A percentile compares a stretch with the other conserved stretches of the same genome.
These are phyloP conservation scores for Zopfochytrium polystomum DNA, from an alignment of 371 early-diverging fungal genomes.

Conservation along the genomic window DNA sequence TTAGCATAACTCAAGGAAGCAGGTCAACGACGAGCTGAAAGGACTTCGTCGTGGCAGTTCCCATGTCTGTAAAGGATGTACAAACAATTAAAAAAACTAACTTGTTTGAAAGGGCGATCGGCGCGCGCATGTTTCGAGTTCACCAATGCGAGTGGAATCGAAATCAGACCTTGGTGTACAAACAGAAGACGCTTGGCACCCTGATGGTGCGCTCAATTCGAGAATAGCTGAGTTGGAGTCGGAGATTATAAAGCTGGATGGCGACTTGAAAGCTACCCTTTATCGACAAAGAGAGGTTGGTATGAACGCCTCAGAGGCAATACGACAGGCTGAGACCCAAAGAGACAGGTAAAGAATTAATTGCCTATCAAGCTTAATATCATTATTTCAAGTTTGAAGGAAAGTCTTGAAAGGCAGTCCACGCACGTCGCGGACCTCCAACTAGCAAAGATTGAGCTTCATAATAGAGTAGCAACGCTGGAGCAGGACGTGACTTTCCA, in stretches of 20 bases:
- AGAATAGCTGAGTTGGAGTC: slow-evolving; percentile 23
- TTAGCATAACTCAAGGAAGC: slow-evolving; percentile 1
- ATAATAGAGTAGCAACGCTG: slow-evolving; percentile 8
- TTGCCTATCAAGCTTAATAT: not conserved
- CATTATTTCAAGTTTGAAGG: not conserved
- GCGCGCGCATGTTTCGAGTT: no score
- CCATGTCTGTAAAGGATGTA: no score
- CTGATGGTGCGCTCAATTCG: no score
- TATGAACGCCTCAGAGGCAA: slow-evolving; percentile 9
- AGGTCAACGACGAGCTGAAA: no score
- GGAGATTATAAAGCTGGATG: slow-evolving; percentile 34
- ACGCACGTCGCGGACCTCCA: slow-evolving; percentile 19
- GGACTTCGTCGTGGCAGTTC: no score
- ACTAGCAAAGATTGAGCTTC: slow-evolving; percentile 14
- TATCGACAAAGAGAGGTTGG: slow-evolving; percentile 32
- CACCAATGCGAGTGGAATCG: no score
- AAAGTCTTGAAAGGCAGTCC: slow-evolving; percentile 1
- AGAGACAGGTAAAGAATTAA: slow-evolving; percentile 19
- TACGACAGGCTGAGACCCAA: slow-evolving; percentile 29
- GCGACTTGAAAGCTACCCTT: slow-evolving; percentile 34
- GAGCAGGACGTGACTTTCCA: slow-evolving; percentile 17
- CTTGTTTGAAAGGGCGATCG: no score
- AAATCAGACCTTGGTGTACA: no score
- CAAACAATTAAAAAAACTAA: no score
- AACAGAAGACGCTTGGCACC: no score